Base-by-base conservation (phyloP, 345 rosid species). In the Eutrema japonicum region DNA sequence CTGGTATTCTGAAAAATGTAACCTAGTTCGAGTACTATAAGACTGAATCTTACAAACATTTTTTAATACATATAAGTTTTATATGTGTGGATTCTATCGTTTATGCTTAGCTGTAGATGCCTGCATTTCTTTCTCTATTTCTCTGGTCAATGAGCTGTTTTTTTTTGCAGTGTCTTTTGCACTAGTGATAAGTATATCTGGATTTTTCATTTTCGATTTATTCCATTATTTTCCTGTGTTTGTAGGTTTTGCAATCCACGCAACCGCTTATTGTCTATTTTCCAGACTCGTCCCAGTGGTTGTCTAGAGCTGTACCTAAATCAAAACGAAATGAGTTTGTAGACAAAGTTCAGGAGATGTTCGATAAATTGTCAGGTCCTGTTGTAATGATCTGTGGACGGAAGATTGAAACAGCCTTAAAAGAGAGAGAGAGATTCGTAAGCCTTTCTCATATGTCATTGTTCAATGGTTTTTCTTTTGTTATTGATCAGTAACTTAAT, bases 181-280 rank as follows among this genome's bases (percentile, higher is more conserved):
- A 40, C 51, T 41, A 14, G 53, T 10, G 1, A 58, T n/a, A 59
- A 35, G 26, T 42, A 36, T 54, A 7, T 43, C 48, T 2, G 37
- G 13, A 14, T 45, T 22, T 64, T 48, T 49, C 10, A 10, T 58
- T 33, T 4, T 27, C 41, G 43, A 49, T 32, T 60, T 75, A 48
- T 75, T 66, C 43, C 56, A 41, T 63, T 35, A 11, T 67, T 27
- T 64, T 74, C 30, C n/a, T 60, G 64, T 50, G 70, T 73, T 79
- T 82, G 80, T 87, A 96, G 99, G 98, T 96, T 73, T 77, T 96
- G 82, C 76, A 75, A 58, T 84, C 90, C 75, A 68, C 65, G 68
- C 89, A 89, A 72, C 99, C 99, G 70, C 81, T 92, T 64, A 81
- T 92, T 68, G 98, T 90, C 70, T 92, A 96, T 82, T 92, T 96